phyloP scores from a whole-genome alignment of 148 eudicot species.

The Camellia granthamiana region DNA sequence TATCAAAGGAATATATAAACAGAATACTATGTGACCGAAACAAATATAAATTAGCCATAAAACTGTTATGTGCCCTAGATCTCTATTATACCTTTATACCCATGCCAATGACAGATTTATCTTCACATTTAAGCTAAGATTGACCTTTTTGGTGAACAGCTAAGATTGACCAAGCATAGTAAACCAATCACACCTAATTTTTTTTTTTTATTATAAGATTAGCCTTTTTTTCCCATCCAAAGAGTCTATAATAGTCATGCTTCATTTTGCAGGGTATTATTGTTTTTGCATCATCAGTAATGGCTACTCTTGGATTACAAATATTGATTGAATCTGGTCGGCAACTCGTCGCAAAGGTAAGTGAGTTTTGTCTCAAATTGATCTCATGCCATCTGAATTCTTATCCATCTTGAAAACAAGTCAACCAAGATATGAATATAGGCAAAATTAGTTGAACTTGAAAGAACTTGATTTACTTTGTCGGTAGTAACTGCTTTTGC shows the following conservation, averaged over 20 bases:
- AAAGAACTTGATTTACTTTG: neutral
- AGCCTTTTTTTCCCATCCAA: neutral
- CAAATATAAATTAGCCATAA: too few species aligned
- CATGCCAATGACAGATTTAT: neutral
- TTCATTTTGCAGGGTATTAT: constrained; percentile 66
- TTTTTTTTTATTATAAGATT: neutral
- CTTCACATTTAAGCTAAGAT: neutral
- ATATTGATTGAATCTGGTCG: constrained; percentile 51
- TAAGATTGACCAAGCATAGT: neutral
- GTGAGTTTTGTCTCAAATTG: neutral
- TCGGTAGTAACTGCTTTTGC: neutral
- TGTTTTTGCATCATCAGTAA: constrained; percentile 86
- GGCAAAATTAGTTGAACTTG: neutral
- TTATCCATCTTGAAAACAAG: neutral
- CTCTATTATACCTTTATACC: neutral
- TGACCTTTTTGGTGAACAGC: too few species aligned
- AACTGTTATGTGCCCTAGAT: neutral
- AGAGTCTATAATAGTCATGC: constrained; percentile 7
- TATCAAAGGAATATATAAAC: too few species aligned
- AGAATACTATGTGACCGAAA: too few species aligned
- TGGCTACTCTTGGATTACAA: constrained; percentile 74
- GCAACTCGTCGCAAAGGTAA: constrained; percentile 42
- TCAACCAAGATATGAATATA: neutral
- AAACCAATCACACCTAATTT: neutral
- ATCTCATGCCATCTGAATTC: neutral